phyloP scores from a whole-genome alignment of 1,284 basidiomycete species.

The Testicularia cyperi region DNA sequence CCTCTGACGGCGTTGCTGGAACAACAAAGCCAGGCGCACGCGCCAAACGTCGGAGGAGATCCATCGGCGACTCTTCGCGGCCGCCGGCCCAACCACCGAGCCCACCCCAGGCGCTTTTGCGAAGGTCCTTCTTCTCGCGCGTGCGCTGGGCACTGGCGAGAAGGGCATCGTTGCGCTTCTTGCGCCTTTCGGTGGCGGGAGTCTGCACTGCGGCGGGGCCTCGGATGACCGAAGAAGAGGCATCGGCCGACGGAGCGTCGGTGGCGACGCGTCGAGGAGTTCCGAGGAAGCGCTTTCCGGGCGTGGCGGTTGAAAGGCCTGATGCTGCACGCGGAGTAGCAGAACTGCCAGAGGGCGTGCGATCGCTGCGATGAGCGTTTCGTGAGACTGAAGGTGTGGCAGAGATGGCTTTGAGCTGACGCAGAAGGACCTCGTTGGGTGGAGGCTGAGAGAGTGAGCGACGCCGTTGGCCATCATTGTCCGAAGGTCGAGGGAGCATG shows the following conservation, averaged over 20 bases:
- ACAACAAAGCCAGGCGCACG: slow-evolving; percentile 31
- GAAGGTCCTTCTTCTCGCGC: slow-evolving; percentile 10
- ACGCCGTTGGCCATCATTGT: slow-evolving; percentile 9
- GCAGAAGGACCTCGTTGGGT: slow-evolving; percentile 30
- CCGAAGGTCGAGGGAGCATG: too few relatives aligned
- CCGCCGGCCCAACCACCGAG: slow-evolving; percentile 40
- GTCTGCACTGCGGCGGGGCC: too few relatives aligned
- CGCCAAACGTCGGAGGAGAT: slow-evolving; percentile 29
- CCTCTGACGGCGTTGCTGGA: slow-evolving; percentile 27
- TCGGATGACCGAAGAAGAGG: slow-evolving; percentile 6
- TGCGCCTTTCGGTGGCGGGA: slow-evolving; percentile 33
- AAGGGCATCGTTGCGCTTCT: slow-evolving; percentile 34
- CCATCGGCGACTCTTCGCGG: slow-evolving; percentile 41
- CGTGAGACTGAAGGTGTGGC: slow-evolving; percentile 23
- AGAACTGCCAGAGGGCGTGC: slow-evolving; percentile 13
- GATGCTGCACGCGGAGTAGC: neutral
- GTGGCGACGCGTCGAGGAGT: slow-evolving; percentile 13
- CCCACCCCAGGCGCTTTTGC: slow-evolving; percentile 35
- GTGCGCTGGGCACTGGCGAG: slow-evolving; percentile 31
- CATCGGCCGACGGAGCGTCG: slow-evolving; percentile 5
- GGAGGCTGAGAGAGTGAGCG: slow-evolving; percentile 38
- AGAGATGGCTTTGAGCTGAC: slow-evolving; percentile 19
- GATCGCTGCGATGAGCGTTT: slow-evolving; percentile 6
- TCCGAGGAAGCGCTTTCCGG: slow-evolving; percentile 21
- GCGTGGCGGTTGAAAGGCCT: slow-evolving; percentile 16